Percentiles rank a stretch among this genome's conserved stretches.
Conservation (phyloP, 768 basidiomycete genomes). For the Chalciporus piperatus region DNA sequence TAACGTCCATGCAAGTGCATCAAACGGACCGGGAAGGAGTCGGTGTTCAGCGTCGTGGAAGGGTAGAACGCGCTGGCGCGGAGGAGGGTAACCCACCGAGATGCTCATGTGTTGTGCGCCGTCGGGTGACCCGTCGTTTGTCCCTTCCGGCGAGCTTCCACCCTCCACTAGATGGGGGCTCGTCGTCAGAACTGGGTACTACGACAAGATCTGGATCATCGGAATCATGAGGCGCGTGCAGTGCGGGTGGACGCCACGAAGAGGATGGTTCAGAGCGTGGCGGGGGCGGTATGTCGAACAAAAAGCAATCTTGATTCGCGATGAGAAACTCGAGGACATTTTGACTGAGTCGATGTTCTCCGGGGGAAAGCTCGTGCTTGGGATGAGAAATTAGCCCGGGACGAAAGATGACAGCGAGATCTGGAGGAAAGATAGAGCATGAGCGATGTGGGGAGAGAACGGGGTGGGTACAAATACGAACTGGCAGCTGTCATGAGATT, state of each 20-base stretch:
- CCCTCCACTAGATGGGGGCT: slow-evolving; percentile 42
- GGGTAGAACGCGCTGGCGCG: slow-evolving; percentile 29
- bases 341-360: slow-evolving; percentile 86
- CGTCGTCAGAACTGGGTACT: slow-evolving; percentile 48
- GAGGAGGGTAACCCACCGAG: slow-evolving; percentile 33
- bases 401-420: slow-evolving; percentile 96
- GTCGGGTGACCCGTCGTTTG: slow-evolving; percentile 44
- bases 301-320: slow-evolving; percentile 93
- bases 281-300: slow-evolving; percentile 82
- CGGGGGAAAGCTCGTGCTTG: slow-evolving; percentile 78
- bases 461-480: slow-evolving; percentile 39
- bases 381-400: slow-evolving; percentile 93
- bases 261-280: slow-evolving; percentile 36
- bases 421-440: slow-evolving; percentile 37
- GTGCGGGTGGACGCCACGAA: slow-evolving; percentile 25
- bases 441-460: neutral
- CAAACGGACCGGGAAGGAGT: slow-evolving; percentile 12
- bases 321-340: slow-evolving; percentile 93
- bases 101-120: slow-evolving; percentile 56
- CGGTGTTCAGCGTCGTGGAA: slow-evolving; percentile 28
- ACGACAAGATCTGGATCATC: slow-evolving; percentile 49
- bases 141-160: slow-evolving; percentile 52
- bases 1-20: neutral
- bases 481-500: slow-evolving; percentile 96
- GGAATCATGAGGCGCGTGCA: slow-evolving; percentile 17